Percentiles rank a stretch among this genome's conserved stretches.
phyloP scores from a whole-genome alignment of 176 grass and related monocot genomes.

The Triticum urartu region DNA sequence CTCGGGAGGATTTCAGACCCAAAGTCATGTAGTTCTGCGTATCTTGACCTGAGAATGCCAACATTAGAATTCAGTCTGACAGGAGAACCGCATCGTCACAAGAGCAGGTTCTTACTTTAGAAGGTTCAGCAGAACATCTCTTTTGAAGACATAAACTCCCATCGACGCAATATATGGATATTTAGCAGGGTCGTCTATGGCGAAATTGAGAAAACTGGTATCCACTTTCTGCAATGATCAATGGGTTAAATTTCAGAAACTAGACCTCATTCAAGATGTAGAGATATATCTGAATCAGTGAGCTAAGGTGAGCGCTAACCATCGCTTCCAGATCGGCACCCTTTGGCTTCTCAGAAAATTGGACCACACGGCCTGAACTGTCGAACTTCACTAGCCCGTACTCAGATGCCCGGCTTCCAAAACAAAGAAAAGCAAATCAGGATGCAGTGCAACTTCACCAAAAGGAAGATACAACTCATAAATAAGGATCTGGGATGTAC shows the following conservation, averaged over 20 bases:
- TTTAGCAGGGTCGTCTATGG: constrained; percentile 31
- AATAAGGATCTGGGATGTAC: not conserved
- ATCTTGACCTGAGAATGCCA: constrained; percentile 50
- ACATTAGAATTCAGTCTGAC: not conserved
- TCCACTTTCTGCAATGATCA: constrained; percentile 53
- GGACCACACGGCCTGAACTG: constrained; percentile 54
- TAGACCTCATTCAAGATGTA: not conserved
- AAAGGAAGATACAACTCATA: not conserved
- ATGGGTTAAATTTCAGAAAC: not conserved
- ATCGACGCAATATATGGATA: constrained; percentile 75
- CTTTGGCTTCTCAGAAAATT: constrained; percentile 67
- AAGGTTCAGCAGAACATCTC: constrained; percentile 63
- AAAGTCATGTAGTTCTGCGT: constrained; percentile 71
- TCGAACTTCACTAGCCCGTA: constrained; percentile 71
- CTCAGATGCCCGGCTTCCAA: constrained; percentile 71
- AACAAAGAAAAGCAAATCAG: constrained; percentile 36
- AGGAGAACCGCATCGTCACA: not conserved
- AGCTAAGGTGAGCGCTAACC: constrained; percentile 40
- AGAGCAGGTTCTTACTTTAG: constrained; percentile 44
- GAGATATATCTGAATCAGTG: not conserved
- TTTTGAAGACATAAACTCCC: constrained; percentile 82
- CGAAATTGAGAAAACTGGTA: constrained; percentile 40
- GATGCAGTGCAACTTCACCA: not conserved
- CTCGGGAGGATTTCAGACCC: constrained; percentile 76
- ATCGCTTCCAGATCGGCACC: constrained; percentile 63